Conservation (phyloP, 2,329 filamentous ascomycete genomes). For the Colletotrichum agaves region DNA sequence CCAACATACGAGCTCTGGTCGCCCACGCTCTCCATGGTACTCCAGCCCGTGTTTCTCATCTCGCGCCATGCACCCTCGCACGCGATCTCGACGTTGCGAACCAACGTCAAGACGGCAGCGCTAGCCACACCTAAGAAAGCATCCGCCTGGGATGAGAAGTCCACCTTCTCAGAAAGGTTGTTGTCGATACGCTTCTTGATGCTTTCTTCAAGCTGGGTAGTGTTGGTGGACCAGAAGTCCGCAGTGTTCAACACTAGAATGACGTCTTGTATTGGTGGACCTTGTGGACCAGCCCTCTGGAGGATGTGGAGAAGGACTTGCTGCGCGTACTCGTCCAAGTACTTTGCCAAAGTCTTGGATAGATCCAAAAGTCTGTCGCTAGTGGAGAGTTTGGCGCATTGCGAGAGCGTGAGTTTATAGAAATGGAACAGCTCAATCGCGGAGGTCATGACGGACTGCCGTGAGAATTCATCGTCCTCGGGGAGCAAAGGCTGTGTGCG, state of each 20-base stretch:
- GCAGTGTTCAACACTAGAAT: conserved; percentile 94
- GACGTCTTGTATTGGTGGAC: conserved; percentile 74
- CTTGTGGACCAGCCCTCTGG: conserved; percentile 65
- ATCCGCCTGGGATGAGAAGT: conserved; percentile 92
- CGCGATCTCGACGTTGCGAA: conserved; percentile 83
- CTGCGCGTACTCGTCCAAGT: conserved; percentile 94
- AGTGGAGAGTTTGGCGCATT: conserved; percentile 96
- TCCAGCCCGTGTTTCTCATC: conserved; percentile 97
- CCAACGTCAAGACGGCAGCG: conserved; percentile 83
- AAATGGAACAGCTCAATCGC: conserved; percentile 98
- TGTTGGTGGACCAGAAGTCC: conserved; percentile 96
- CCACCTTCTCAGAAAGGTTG: conserved; percentile 79
- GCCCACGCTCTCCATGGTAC: conserved; percentile 89
- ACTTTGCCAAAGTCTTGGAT: conserved; percentile 86
- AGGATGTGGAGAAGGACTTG: conserved; percentile 84
- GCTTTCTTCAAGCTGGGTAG: conserved; percentile 92
- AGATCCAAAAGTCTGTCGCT: conserved; percentile 88
- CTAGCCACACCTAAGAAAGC: conserved; percentile 95
- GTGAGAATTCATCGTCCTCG: conserved; percentile 89
- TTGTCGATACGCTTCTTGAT: conserved; percentile 90
- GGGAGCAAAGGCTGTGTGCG: conserved; percentile 83
- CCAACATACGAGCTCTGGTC: conserved; percentile 94
- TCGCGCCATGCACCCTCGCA: conserved; percentile 93
- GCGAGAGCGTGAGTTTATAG: conserved; percentile 90
- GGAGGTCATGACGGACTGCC: conserved; percentile 89